Base-by-base conservation (phyloP, 139 green algal species). In the Chlorella sp. region DNA sequence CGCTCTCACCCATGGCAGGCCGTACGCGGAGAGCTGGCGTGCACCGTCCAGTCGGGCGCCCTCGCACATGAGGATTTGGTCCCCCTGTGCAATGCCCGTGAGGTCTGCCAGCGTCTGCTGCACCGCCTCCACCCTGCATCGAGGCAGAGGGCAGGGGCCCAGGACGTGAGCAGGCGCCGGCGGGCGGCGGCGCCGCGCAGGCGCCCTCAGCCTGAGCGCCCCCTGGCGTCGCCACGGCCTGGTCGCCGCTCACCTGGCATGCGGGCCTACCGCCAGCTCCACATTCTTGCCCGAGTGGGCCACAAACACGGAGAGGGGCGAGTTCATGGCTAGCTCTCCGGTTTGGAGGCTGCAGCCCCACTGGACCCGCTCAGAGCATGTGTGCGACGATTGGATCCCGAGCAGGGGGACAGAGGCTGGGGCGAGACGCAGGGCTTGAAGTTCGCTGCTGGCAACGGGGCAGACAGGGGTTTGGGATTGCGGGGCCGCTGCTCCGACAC, bases 11-110 rank as follows among this genome's bases (percentile, higher is more conserved):
- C 83, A 69, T 16, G 95, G 94, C 28, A 98, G 89, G 24, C 87
- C 76, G 80, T 98, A 98, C 9, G 85, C 85, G 5, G 83, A 74
- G 13, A 98, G 86, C 8, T 83, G 79, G 72, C 93, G 90, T 6
- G 68, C 44, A 7, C 89, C 86, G 68, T 98, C 96, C 46, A 98
- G 85, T 16, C 89, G 86, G 3, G 86, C 80, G 13, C 94, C 94
- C 74, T 92, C 85, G 80, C 88, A 92, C 89, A 97, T 96, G 6
- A 95, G 65, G 43, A 98, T 96, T 81, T 98, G 96, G 58, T 99
- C 96, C 0, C 73, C 74, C 3, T 90, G 68, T 1, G 89, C 76
- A 8, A 97, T 90, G 44, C 88, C 92, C 0, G 94, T 96, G 28
- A 97, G 91, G 1, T 91, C 80, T 13, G 91, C 92, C 67, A 98